Percentiles rank a stretch among this genome's conserved stretches.
These are phyloP conservation scores for Globisporangium middletonii DNA, from an alignment of 352 stramenopile genomes.

Conservation along the genomic window DNA sequence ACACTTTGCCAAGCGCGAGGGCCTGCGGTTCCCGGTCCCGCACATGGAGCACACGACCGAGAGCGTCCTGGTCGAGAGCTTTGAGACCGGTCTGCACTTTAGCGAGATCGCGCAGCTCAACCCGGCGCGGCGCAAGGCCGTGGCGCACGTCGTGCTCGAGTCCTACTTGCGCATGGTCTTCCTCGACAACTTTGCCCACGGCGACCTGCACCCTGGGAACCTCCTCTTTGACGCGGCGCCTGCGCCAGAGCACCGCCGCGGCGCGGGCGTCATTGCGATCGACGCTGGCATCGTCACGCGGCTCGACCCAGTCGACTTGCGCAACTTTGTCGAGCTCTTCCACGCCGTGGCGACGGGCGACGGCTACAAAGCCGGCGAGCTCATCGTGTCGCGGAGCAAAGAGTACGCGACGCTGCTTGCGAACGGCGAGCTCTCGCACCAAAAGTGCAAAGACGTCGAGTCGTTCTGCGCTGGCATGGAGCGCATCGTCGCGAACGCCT, in stretches of 20 bases:
- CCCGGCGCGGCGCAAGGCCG: constrained; percentile 40
- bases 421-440: constrained; percentile 21
- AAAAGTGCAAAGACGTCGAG: constrained; percentile 67
- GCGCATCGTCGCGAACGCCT: constrained; percentile 57
- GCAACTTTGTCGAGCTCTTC: constrained; percentile 86
- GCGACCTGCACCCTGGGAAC: constrained; percentile 92
- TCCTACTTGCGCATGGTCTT: constrained; percentile 94
- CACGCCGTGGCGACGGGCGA: constrained; percentile 75
- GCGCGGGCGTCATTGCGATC: constrained; percentile 60
- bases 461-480: constrained; percentile 73
- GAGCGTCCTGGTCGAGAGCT: constrained; percentile 90
- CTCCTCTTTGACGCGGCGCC: constrained; percentile 58
- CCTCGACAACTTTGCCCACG: constrained; percentile 93
- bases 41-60: constrained; percentile 68
- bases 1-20: constrained; percentile 58
- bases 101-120: constrained; percentile 54
- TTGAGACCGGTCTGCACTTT: constrained; percentile 77
- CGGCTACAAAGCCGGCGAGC: constrained; percentile 67
- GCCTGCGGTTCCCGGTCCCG: constrained; percentile 67
- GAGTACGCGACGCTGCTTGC: constrained; percentile 17
- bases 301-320: constrained; percentile 65
- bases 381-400: constrained; percentile 71
- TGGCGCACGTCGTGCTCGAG: constrained; percentile 79
- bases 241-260: not conserved
- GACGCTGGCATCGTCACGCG: constrained; percentile 84